phyloP scores from a whole-genome alignment of 257 asterid genomes.

The Solanum neorickii region DNA sequence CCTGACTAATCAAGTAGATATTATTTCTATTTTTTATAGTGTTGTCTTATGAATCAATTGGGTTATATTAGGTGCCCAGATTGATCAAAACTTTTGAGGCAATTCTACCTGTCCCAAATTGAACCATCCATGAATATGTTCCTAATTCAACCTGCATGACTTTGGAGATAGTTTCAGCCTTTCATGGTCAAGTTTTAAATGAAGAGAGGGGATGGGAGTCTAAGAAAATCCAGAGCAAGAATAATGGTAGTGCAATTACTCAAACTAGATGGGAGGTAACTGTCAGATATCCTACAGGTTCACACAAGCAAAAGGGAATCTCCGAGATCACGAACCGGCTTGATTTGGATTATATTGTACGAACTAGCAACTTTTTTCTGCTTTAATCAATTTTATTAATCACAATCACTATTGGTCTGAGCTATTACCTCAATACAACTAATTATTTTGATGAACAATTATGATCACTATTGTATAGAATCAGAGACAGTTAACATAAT shows the following conservation, averaged over 20 bases:
- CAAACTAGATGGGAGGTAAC: background rate
- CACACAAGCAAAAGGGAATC: background rate
- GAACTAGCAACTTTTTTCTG: background rate
- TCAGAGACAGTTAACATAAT: background rate
- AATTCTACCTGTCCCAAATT: background rate
- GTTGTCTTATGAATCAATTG: background rate
- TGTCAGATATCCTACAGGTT: background rate
- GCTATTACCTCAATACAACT: background rate
- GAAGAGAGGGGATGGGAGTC: background rate
- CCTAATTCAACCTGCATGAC: background rate
- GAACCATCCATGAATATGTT: background rate
- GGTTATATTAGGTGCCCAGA: background rate
- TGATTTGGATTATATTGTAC: background rate
- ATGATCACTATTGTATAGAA: background rate
- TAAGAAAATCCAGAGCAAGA: background rate
- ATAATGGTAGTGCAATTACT: background rate
- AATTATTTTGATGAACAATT: background rate
- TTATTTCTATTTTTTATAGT: background rate
- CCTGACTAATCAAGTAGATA: background rate
- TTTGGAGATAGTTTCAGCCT: background rate
- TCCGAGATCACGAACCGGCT: background rate
- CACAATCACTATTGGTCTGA: background rate
- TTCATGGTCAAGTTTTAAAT: background rate
- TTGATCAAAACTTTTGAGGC: background rate
- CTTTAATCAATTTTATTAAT: background rate